Evolutionary conservation across 176 grass and related monocot genomes (phyloP).

Genomic region (Oryza officinalis): DNA sequence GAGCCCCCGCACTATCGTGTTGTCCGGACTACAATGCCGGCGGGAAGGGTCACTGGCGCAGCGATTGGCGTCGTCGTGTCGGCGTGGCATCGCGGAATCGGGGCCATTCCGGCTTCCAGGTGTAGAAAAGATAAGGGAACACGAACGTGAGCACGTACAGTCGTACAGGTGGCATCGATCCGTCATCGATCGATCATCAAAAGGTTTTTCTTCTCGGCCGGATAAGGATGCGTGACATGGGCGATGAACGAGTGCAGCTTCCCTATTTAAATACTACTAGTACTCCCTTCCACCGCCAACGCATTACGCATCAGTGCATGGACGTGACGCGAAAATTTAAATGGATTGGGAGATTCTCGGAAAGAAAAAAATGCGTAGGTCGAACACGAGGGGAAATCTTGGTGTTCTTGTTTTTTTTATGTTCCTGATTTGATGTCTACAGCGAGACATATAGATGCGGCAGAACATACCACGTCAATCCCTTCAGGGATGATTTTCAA

Average conservation of each 20-base stretch:
- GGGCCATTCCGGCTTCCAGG: too few species aligned
- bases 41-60: too few species aligned
- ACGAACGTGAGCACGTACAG: too few species aligned
- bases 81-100: too few species aligned
- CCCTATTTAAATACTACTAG: not conserved
- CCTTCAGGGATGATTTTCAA: not conserved
- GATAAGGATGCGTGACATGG: too few species aligned
- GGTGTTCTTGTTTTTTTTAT: not conserved
- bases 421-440: not conserved
- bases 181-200: too few species aligned
- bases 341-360: not conserved
- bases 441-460: not conserved
- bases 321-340: constrained; percentile 5
- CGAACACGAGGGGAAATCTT: not conserved
- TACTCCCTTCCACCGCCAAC: not conserved
- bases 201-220: too few species aligned
- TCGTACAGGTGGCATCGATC: too few species aligned
- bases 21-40: too few species aligned
- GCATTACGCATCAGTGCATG: not conserved
- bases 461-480: not conserved
- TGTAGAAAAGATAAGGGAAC: too few species aligned
- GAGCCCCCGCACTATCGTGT: too few species aligned
- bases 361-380: not conserved
- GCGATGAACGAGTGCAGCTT: not conserved
- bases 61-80: too few species aligned